Conservation (phyloP, 2,329 filamentous ascomycete genomes). For the Neophaeococcomyces mojaviensis region DNA sequence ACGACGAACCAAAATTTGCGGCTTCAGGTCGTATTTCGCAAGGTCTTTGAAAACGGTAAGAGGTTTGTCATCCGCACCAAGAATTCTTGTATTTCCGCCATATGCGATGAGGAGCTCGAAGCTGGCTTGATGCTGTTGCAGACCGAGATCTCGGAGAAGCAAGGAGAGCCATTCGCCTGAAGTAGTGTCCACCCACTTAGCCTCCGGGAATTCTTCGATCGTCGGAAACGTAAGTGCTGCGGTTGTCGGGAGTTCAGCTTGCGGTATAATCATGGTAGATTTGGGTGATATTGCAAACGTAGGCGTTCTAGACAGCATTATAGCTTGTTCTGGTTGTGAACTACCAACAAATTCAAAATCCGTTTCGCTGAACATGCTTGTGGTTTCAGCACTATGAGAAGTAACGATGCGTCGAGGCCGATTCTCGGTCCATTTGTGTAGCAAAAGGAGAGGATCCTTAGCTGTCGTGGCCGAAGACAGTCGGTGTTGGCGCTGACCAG, state of each 20-base stretch:
- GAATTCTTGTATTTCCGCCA: conserved; percentile 1
- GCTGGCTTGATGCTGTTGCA: background rate
- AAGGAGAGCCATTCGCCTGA: conserved; percentile 1
- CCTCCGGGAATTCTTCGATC: background rate
- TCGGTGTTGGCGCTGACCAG: conserved; percentile 5
- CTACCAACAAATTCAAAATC: background rate
- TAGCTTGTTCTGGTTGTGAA: background rate
- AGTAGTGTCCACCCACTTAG: background rate
- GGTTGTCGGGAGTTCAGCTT: background rate
- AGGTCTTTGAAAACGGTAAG: conserved; percentile 1
- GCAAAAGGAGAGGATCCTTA: conserved; percentile 2
- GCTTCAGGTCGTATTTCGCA: conserved; percentile 1
- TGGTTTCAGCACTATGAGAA: background rate
- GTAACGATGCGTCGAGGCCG: background rate
- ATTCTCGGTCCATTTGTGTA: conserved; percentile 8
- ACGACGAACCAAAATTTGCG: conserved; percentile 7
- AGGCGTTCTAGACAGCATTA: background rate
- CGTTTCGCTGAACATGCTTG: background rate
- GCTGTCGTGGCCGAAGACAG: conserved; percentile 4
- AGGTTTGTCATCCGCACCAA: background rate
- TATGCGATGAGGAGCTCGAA: conserved; percentile 5
- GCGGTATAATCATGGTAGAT: background rate
- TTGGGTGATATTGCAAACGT: conserved; percentile 2
- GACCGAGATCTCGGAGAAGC: conserved; percentile 1
- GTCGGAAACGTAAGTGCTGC: background rate